Base-by-base conservation (phyloP, 2,329 filamentous ascomycete genomes). In the Monilinia laxa region DNA sequence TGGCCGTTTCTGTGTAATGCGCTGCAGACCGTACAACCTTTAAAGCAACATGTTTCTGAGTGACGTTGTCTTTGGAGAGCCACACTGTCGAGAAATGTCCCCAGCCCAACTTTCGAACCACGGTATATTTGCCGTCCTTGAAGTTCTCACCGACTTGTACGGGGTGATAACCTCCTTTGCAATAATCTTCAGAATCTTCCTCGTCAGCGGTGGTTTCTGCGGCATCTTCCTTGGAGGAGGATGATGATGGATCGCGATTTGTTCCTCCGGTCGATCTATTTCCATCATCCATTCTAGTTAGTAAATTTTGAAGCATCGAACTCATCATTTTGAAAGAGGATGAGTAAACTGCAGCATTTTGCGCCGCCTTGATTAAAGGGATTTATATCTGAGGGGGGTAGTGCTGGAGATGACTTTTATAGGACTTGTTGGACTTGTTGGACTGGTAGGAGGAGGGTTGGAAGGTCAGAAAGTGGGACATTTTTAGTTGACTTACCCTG, bases 11-110 rank as follows among this genome's bases (percentile, higher is more conserved):
- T 73, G 95, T 98, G 80, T 99, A 99, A 82, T 99, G 95, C 68
- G 94, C 93, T 67, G 95, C 95, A 47, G 94, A 98, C 74, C 95
- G 92, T 70, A 99, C 95, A 69, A 99, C 94, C 81, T 99, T 99
- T 74, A 99, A 85, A 66, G 95, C 95, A 75, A 99, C 95, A 79
- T 99, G 95, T 81, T 96, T 97, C 76, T 89, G 89, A 68, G 88
- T 93, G 68, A 84, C 87, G 75, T 96, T 97, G 81, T 98, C 94
- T 78, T 90, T 81, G 70, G 87, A 89, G 57, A 90, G 80, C 87
- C 87, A 98, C 73, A 98, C 94, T 45, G 94, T 99, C n/a, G 94
- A 97, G 81, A 98, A 99, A 77, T 98, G 94, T 70, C 95, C 95
- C 94, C 94, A 98, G 73, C 94, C 94, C 64, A 98, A 85, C 83